phyloP scores from a whole-genome alignment of 2,329 filamentous ascomycete species.

The Penicillium sp. region DNA sequence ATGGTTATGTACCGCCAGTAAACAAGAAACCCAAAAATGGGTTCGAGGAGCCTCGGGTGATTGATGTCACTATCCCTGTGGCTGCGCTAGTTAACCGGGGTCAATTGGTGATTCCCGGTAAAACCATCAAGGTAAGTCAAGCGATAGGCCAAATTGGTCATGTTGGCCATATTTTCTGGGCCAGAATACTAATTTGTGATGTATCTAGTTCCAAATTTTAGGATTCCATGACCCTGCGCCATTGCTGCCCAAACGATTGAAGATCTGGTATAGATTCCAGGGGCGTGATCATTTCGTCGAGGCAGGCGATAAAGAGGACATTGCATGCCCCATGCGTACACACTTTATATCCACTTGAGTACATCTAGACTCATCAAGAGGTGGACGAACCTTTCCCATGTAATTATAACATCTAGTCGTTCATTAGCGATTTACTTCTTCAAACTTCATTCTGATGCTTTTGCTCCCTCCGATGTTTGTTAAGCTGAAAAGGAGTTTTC shows the following conservation, averaged over 20 bases:
- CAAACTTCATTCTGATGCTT: background rate
- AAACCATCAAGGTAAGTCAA: constrained; percentile 34
- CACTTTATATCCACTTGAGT: constrained; percentile 27
- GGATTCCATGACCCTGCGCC: constrained; percentile 46
- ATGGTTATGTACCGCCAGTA: constrained; percentile 34
- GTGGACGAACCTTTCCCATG: background rate
- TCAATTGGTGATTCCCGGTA: constrained; percentile 38
- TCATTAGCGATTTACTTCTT: constrained; percentile 1
- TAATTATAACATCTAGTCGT: constrained; percentile 15
- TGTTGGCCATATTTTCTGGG: background rate
- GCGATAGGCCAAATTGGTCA: background rate
- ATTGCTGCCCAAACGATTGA: constrained; percentile 38
- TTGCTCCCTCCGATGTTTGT: background rate
- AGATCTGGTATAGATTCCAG: constrained; percentile 42
- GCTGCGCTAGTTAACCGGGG: constrained; percentile 43
- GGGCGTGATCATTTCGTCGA: constrained; percentile 39
- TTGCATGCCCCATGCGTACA: constrained; percentile 39
- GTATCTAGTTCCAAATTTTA: constrained; percentile 37
- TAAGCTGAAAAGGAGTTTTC: too few species aligned
- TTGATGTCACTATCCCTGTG: constrained; percentile 44
- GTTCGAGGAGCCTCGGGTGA: constrained; percentile 24
- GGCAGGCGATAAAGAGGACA: constrained; percentile 33
- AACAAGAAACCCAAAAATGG: constrained; percentile 22
- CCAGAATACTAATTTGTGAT: constrained; percentile 16
- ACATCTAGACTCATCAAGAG: background rate